Evolutionary conservation across 495 filamentous ascomycete species (phyloP), one percentile per base, ranked within the genome.

Genomic region (Clavariopsis aquatica): DNA sequence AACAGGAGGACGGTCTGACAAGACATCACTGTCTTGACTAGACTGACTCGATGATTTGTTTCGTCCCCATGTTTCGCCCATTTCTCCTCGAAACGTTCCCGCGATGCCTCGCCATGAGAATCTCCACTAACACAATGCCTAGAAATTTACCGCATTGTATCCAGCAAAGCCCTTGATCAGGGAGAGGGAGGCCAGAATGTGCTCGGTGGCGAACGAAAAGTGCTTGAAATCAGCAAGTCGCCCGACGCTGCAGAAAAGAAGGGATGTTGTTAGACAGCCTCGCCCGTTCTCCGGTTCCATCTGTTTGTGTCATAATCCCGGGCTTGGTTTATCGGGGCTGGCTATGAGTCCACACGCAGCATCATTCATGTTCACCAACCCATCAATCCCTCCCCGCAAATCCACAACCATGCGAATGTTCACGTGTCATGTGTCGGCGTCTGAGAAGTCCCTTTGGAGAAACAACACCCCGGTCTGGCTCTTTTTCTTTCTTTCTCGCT

Each of bases 71-170:
- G 8, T 51, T 20, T 28, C 20, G 10, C 47, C n/a, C 8, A 8
- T 17, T 51, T 9, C 19, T 28, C 26, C 22, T 9, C 47, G 8
- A 51, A 23, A 23, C 47, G n/a, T 24, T n/a, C 26, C 23, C 6
- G 28, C 2, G 10, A 53, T 29, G 5, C 1, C 8, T n/a, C 24
- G 5, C 24, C 43, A 3, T 26, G 7, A 28, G n/a, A 9, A 38
- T 10, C 49, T 43, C 31, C 10, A 52, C 60, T 69, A 29, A 60
- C 47, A 23, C n/a, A 8, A 24, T 52, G 19, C 8, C 8, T 72
- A 98, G 95, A 98, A 83, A 99, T 99, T 80, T 99, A 98, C 85
- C 89, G 92, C 71, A 99, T 99, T 74, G 95, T 99, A 58, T 97
- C 93, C 58, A 92, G 87, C 82, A 99, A 99, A 84, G 91, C 91